Evolutionary conservation across 139 green algal species (phyloP), one percentile per base, ranked within the genome.

Genomic region (Chlorella vulgaris): DNA sequence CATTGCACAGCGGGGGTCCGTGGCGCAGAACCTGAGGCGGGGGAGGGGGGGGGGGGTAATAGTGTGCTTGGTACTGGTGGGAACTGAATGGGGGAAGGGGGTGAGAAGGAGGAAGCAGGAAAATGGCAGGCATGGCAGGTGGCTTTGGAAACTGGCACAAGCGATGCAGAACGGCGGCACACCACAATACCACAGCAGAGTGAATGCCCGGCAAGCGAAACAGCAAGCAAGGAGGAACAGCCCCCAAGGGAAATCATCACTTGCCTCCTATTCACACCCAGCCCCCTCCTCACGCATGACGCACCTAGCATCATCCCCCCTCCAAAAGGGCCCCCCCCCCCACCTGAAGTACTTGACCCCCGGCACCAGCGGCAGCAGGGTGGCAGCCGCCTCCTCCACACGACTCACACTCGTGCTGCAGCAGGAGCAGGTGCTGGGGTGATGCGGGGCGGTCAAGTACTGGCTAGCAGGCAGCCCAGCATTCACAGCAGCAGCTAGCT

Each of bases 271-370:
- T 47, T 47, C 67, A 33, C 38, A 21, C 1, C 7, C 31, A 5
- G 4, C 28, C 29, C 35, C 6, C 19, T 24, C 28, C 69, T n/a
- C 40, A 60, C 3, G 61, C 15, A 29, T 15, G 65, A 35, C 40
- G 6, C 55, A 7, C 21, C 18, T 22, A 43, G n/a, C n/a, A n/a
- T n/a, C 28, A 18, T 6, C n/a, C 31, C 42, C 21, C 26, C 36
- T 78, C n/a, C n/a, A n/a, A n/a, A n/a, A n/a, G 10, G 40, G 31
- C 29, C n/a, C 22, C 40, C 7, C 47, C 40, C 31, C 82, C 2
- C 50, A 92, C 87, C 91, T 87, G 84, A 92, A 96, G 89, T 97
- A 97, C n/a, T 85, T 82, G 47, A 91, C 51, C 36, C 87, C 88
- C 1, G 93, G 93, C 50, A 97, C 79, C 63, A 97, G 80, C 19